phyloP scores from a whole-genome alignment of 164 flowering plant species.

The Piper betle region DNA sequence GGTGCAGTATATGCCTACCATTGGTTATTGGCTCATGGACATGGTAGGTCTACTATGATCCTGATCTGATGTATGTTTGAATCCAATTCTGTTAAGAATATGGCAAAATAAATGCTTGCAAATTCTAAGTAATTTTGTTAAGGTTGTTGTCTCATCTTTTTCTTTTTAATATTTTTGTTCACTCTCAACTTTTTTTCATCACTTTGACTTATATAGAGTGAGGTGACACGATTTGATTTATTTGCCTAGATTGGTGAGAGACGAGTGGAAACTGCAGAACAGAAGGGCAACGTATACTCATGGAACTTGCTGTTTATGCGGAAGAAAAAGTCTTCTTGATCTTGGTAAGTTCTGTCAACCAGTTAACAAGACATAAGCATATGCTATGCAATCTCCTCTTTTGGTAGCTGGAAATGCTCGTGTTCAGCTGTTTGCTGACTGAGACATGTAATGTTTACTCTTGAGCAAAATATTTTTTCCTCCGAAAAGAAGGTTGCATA shows the following conservation, averaged over 20 bases:
- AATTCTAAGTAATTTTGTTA: too few relatives aligned
- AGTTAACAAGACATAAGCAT: neutral
- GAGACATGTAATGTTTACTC: too few relatives aligned
- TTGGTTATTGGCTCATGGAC: constrained; percentile 96
- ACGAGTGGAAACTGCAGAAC: constrained; percentile 67
- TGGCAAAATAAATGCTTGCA: too few relatives aligned
- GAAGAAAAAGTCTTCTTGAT: constrained; percentile 33
- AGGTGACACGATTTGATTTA: neutral
- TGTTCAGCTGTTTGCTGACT: too few relatives aligned
- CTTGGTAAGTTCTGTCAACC: neutral
- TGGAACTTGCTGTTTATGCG: constrained; percentile 46
- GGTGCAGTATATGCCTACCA: constrained; percentile 82
- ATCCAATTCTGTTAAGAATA: too few relatives aligned
- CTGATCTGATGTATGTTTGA: too few relatives aligned
- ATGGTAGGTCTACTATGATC: constrained; percentile 36
- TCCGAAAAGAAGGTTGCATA: too few relatives aligned
- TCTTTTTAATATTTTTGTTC: too few relatives aligned
- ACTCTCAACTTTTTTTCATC: neutral
- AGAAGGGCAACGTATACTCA: constrained; percentile 66
- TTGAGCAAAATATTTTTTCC: too few relatives aligned
- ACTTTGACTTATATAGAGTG: neutral
- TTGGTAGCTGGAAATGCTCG: too few relatives aligned
- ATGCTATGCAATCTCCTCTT: too few relatives aligned
- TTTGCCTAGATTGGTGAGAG: constrained; percentile 43
- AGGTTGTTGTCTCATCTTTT: too few relatives aligned